A percentile compares a stretch with the other conserved stretches of the same genome.
These are phyloP conservation scores for Carex scoparia DNA, from an alignment of 176 grass and related monocot species.

Conservation along the genomic window DNA sequence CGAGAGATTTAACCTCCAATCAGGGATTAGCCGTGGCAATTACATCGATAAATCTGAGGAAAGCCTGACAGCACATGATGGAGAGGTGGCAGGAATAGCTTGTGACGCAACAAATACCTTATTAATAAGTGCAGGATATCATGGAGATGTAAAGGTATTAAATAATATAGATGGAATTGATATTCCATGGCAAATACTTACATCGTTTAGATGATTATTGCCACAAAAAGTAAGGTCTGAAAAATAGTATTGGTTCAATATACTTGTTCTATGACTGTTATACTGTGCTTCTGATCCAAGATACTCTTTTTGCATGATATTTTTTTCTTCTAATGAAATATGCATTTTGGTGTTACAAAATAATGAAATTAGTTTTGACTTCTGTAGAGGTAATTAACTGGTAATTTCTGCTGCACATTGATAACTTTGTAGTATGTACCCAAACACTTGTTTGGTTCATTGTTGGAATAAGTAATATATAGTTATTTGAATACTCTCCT, in stretches of 20 bases:
- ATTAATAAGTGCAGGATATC: conserved; percentile 85
- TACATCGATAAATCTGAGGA: conserved; percentile 49
- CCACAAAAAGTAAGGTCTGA: background rate
- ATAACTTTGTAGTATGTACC: background rate
- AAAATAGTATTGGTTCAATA: background rate
- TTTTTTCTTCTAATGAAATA: background rate
- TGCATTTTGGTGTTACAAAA: background rate
- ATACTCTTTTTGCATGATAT: background rate
- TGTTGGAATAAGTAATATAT: conserved; percentile 3
- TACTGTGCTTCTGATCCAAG: background rate
- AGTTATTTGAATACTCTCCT: background rate
- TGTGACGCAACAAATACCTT: conserved; percentile 81
- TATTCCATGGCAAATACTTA: background rate
- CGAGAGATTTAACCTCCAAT: conserved; percentile 95
- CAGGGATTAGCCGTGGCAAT: conserved; percentile 69
- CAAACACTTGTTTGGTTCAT: background rate
- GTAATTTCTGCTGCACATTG: background rate
- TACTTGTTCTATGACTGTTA: background rate
- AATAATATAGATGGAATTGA: background rate
- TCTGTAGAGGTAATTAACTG: background rate
- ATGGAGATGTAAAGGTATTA: conserved; percentile 84
- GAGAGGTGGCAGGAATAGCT: conserved; percentile 84
- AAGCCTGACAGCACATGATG: conserved; percentile 67
- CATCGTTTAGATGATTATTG: background rate
- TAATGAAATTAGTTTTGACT: background rate